Percentiles rank a stretch among this genome's conserved stretches.
Conservation (phyloP, 2,329 filamentous ascomycete genomes). For the Beauveria australis region DNA sequence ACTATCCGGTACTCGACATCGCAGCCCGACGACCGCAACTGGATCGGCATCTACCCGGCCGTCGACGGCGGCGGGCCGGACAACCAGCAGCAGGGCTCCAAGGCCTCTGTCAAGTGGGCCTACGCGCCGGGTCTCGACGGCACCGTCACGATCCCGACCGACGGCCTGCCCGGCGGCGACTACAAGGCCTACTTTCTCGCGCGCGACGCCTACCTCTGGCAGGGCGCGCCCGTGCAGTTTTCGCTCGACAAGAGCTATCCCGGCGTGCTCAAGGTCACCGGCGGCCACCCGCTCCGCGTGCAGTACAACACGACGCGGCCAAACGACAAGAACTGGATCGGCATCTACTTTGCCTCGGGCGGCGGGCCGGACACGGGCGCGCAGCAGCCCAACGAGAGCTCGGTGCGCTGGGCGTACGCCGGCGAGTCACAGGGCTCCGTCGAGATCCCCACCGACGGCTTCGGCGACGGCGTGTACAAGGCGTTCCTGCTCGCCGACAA, state of each 20-base stretch:
- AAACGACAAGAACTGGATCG: slow-evolving; percentile 10
- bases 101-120: slow-evolving; percentile 1
- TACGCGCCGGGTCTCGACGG: slow-evolving; percentile 1
- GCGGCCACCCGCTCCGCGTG: slow-evolving; percentile 5
- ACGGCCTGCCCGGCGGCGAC: slow-evolving; percentile 4
- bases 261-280: not conserved
- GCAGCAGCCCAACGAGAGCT: not conserved
- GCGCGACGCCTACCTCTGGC: slow-evolving; percentile 4
- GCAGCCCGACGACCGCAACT: slow-evolving; percentile 8
- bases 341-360: slow-evolving; percentile 7
- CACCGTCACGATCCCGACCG: not conserved
- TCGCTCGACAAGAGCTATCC: not conserved
- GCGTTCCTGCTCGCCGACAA: slow-evolving; percentile 5
- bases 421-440: not conserved
- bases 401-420: slow-evolving; percentile 8
- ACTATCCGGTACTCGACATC: slow-evolving; percentile 8
- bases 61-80: slow-evolving; percentile 9
- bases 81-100: not conserved
- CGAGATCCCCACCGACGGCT: not conserved
- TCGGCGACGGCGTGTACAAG: slow-evolving; percentile 9
- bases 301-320: slow-evolving; percentile 4
- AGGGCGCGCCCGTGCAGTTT: slow-evolving; percentile 3
- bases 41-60: slow-evolving; percentile 7
- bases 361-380: slow-evolving; percentile 5
- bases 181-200: slow-evolving; percentile 10